Evolutionary conservation across 352 stramenopile genomes (phyloP).

Genomic region (Phytophthora macrochlamydospora): DNA sequence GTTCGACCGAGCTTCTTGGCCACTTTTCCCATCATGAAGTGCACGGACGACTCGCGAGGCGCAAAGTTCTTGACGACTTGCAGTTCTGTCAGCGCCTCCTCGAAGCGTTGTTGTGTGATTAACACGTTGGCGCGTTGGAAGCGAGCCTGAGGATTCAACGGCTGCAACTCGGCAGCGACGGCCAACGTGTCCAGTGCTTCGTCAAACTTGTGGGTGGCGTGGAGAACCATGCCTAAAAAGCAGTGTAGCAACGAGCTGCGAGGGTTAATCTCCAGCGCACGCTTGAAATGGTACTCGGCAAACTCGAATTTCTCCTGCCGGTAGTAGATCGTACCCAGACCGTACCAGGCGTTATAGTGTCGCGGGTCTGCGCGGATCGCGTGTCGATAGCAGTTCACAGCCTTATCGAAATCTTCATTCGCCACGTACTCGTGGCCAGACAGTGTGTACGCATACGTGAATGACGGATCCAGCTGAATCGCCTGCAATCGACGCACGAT

Average conservation of each 20-base stretch:
- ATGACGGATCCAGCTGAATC: conserved; percentile 94
- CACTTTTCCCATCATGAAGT: conserved; percentile 98
- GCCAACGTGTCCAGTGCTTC: conserved; percentile 92
- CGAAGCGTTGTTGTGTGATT: conserved; percentile 90
- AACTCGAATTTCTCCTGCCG: conserved; percentile 98
- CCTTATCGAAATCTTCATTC: conserved; percentile 99
- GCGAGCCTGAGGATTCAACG: conserved; percentile 92
- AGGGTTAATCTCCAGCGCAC: conserved; percentile 94
- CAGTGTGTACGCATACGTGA: conserved; percentile 98
- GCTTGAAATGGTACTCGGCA: conserved; percentile 96
- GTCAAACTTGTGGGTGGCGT: conserved; percentile 89
- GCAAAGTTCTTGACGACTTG: conserved; percentile 92
- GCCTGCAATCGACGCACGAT: conserved; percentile 43
- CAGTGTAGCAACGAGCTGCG: conserved; percentile 94
- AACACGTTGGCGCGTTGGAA: conserved; percentile 97
- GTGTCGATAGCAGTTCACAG: conserved; percentile 94
- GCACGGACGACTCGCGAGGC: conserved; percentile 95
- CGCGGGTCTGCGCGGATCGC: conserved; percentile 93
- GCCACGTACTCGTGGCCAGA: conserved; percentile 97
- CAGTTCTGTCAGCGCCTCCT: conserved; percentile 94
- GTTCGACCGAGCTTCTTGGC: conserved; percentile 83
- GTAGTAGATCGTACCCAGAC: conserved; percentile 95
- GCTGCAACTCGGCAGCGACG: conserved; percentile 90
- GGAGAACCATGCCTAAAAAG: conserved; percentile 95
- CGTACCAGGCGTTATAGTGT: conserved; percentile 95